Conservation (phyloP, 1,284 basidiomycete species). For the Sporisorium graminicola region DNA sequence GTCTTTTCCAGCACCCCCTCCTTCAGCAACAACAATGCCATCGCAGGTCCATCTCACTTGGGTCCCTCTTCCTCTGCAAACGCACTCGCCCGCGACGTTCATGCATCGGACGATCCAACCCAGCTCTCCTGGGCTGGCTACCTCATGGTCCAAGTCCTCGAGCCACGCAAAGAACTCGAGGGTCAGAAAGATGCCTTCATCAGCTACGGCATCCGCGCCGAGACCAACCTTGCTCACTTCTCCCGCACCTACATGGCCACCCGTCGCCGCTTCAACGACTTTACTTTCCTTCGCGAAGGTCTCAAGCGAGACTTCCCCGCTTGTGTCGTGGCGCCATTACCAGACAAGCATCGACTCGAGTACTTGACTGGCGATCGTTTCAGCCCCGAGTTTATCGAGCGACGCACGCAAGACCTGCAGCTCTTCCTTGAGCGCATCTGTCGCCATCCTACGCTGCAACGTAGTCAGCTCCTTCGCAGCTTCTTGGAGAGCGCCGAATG, state of each 20-base stretch:
- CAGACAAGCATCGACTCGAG: conserved; percentile 91
- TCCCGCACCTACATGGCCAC: conserved; percentile 75
- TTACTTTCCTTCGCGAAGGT: conserved; percentile 90
- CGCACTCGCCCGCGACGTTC: conserved; percentile 25
- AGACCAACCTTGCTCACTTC: conserved; percentile 86
- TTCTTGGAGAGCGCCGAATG: conserved; percentile 98
- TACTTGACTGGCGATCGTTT: conserved; percentile 98
- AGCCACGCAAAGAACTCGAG: conserved; percentile 93
- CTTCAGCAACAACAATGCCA: conserved; percentile 25
- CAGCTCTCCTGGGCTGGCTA: conserved; percentile 61
- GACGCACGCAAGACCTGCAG: conserved; percentile 87
- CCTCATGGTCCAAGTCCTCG: conserved; percentile 79
- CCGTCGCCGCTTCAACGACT: conserved; percentile 94
- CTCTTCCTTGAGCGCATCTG: conserved; percentile 90
- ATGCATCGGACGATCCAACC: conserved; percentile 25
- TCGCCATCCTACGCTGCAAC: conserved; percentile 92
- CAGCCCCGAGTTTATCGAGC: conserved; percentile 94
- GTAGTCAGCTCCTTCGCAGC: conserved; percentile 86
- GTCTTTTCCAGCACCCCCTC: conserved; percentile 29
- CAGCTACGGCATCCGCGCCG: conserved; percentile 89
- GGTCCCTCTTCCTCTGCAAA: conserved; percentile 16
- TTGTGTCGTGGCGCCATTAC: conserved; percentile 93
- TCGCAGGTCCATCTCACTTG: conserved; percentile 27
- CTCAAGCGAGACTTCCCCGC: conserved; percentile 93
- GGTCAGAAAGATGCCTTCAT: conserved; percentile 92